phyloP scores from a whole-genome alignment of 2,329 filamentous ascomycete genomes.

The Apiospora marii region DNA sequence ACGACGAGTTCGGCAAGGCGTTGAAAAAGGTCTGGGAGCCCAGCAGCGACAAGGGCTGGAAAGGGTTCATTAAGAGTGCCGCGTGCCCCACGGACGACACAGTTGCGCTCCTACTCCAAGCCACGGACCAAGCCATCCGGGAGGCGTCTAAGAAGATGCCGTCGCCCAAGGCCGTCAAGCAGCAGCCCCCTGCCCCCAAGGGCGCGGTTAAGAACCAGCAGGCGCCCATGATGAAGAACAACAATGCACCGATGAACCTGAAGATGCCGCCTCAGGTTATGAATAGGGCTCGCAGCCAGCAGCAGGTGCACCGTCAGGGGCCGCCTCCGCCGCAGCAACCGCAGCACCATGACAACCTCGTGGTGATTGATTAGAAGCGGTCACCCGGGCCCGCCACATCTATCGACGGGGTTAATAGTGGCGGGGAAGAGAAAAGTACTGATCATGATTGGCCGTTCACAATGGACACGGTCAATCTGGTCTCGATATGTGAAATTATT shows the following conservation, averaged over 20 bases:
- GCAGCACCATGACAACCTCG: not conserved
- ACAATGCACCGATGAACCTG: conserved; percentile 12
- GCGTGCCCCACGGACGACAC: conserved; percentile 50
- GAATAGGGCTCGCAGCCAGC: conserved; percentile 20
- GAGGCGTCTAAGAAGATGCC: conserved; percentile 19
- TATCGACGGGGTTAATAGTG: not conserved
- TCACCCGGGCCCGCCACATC: not conserved
- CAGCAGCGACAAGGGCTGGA: conserved; percentile 37
- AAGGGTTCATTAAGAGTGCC: conserved; percentile 48
- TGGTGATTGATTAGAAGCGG: conserved; percentile 17
- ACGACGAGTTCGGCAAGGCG: conserved; percentile 39
- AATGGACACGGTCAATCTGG: not conserved
- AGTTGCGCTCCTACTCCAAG: conserved; percentile 54
- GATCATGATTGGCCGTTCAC: not conserved
- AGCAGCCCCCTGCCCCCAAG: conserved; percentile 33
- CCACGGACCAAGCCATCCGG: conserved; percentile 55
- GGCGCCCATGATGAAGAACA: conserved; percentile 1
- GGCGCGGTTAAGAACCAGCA: conserved; percentile 21
- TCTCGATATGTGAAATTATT: not conserved
- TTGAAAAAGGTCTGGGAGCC: conserved; percentile 40
- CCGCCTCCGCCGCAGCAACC: conserved; percentile 32
- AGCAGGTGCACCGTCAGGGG: conserved; percentile 25
- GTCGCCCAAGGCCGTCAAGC: conserved; percentile 39
- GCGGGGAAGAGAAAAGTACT: not conserved
- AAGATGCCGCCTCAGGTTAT: conserved; percentile 26